These are phyloP conservation scores for Fusarium torreyae DNA, from an alignment of 2,329 filamentous ascomycete species.

Conservation along the genomic window DNA sequence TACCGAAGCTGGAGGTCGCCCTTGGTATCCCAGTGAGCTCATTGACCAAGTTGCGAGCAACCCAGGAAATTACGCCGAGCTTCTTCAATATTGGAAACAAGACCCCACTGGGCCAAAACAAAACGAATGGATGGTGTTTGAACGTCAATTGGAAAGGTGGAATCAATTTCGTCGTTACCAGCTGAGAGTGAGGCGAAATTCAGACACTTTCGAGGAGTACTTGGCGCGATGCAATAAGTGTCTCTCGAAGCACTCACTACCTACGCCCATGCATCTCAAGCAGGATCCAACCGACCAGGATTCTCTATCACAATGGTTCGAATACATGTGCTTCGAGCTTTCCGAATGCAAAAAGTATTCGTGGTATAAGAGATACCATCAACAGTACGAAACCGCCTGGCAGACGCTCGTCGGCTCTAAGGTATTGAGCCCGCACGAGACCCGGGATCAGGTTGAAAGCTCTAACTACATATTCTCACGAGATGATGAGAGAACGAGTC, in stretches of 20 bases:
- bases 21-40: slow-evolving; percentile 38
- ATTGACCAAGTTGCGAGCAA: slow-evolving; percentile 30
- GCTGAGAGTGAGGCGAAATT: slow-evolving; percentile 25
- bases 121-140: slow-evolving; percentile 38
- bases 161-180: slow-evolving; percentile 40
- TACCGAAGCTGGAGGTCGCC: slow-evolving; percentile 37
- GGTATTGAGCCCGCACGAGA: slow-evolving; percentile 20
- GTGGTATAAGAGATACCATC: slow-evolving; percentile 34
- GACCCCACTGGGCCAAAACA: slow-evolving; percentile 6
- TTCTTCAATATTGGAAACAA: slow-evolving; percentile 40
- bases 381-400: slow-evolving; percentile 37
- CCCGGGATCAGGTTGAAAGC: slow-evolving; percentile 24
- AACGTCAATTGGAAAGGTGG: slow-evolving; percentile 41
- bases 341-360: slow-evolving; percentile 25
- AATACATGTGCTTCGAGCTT: slow-evolving; percentile 54
- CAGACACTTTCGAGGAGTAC: slow-evolving; percentile 24
- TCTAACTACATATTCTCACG: background rate
- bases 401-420: slow-evolving; percentile 27
- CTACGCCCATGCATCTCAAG: slow-evolving; percentile 29
- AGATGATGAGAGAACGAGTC: slow-evolving; percentile 3
- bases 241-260: slow-evolving; percentile 25
- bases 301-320: slow-evolving; percentile 57
- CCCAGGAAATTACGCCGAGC: slow-evolving; percentile 11
- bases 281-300: slow-evolving; percentile 52
- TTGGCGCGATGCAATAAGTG: slow-evolving; percentile 15